Evolutionary conservation across 169 alveolate genomes (phyloP), one percentile per base, ranked within the genome.

Genomic region (Neospora caninum): DNA sequence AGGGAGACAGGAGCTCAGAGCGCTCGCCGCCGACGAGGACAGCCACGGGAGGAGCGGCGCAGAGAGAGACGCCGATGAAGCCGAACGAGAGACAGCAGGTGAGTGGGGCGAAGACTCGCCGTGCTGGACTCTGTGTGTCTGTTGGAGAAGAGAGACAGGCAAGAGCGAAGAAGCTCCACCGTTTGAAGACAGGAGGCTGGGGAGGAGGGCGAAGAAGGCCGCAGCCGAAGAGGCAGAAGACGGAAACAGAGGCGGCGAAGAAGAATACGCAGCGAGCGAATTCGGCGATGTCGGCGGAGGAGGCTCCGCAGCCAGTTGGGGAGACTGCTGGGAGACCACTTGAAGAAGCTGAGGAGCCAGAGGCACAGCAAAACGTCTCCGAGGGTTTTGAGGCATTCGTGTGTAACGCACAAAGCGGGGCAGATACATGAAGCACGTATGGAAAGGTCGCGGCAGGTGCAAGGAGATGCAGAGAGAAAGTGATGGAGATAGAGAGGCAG

Each of bases 1-100:
- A n/a, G n/a, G 73, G 93, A 88, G 94, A 96, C 88, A 87, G 96
- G 69, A 18, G 42, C 18, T 39, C 25, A 4, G n/a, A 18, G 39
- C 83, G 42, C 83, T 70, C 83, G 31, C 22, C 7, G 39, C 80
- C 83, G 45, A 20, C n/a, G 83, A 0, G 45, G 42, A 20, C 18
- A 31, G 43, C 83, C 83, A 70, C 39, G 39, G 45, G 42, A 36
- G 6, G 31, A 7, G 73, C 1, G 73, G 73, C 16, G 73, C 16
- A 22, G 31, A 64, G 31, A 27, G 73, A 27, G 73, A 64, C 4
- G 73, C 34, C 7, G 73, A 27, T 9, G 20, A 4, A 27, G 73
- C 25, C 73, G 73, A 64, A 6, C 31, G 31, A 16, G 73, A 64
- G 73, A 64, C 34, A 64, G 16, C 73, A 27, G 34, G 25, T 1